phyloP scores from a whole-genome alignment of 371 early-diverging fungal genomes.

The Mortierella sp. region DNA sequence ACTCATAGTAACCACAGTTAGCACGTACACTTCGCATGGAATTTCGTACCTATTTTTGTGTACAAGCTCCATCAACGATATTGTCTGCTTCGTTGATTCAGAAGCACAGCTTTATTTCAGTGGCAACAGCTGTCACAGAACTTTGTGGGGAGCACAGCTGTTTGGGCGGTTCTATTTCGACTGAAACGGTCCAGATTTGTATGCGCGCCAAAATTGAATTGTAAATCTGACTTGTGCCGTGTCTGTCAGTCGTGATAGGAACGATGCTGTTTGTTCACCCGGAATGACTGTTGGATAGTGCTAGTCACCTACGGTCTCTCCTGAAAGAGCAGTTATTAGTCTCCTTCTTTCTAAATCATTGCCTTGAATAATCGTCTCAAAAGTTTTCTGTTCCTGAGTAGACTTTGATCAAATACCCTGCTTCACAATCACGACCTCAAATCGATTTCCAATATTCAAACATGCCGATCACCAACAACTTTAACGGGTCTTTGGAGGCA shows the following conservation, averaged over 20 bases:
- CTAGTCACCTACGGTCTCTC: not conserved
- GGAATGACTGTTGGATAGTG: not conserved
- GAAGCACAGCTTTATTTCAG: not conserved
- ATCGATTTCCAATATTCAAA: not conserved
- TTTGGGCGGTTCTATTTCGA: not conserved
- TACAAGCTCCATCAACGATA: too few species aligned
- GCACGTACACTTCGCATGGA: too few species aligned
- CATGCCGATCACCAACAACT: slow-evolving; percentile 25
- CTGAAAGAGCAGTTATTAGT: not conserved
- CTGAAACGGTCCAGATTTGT: not conserved
- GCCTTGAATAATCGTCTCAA: too few species aligned
- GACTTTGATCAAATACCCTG: not conserved
- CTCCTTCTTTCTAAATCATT: not conserved
- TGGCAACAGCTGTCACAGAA: not conserved
- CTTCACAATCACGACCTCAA: not conserved
- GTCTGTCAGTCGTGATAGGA: not conserved
- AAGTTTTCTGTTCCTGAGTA: not conserved
- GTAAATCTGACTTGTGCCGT: not conserved
- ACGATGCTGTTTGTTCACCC: not conserved
- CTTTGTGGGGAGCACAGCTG: not conserved
- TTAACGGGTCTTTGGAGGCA: slow-evolving; percentile 29
- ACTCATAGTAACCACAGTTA: too few species aligned
- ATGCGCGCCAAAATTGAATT: not conserved
- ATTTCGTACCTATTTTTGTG: too few species aligned
- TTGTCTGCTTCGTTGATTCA: too few species aligned